phyloP scores from a whole-genome alignment of 805 yeast species.

The Spathaspora hagerdaliae region DNA sequence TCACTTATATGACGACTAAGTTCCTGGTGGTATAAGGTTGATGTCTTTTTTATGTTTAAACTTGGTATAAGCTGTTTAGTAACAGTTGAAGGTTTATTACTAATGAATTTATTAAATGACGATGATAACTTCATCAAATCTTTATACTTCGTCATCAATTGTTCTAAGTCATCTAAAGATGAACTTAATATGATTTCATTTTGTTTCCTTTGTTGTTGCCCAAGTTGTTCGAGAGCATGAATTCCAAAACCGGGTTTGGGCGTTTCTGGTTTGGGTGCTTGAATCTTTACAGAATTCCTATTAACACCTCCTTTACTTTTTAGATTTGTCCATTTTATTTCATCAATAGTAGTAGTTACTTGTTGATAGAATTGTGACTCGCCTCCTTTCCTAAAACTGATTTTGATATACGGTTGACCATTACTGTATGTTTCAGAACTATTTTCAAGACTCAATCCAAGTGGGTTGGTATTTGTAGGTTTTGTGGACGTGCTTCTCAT shows the following conservation, averaged over 20 bases:
- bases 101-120: slow-evolving; percentile 24
- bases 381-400: slow-evolving; percentile 77
- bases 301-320: slow-evolving; percentile 32
- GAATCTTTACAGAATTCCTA: slow-evolving; percentile 28
- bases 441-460: slow-evolving; percentile 23
- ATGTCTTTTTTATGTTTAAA: slow-evolving; percentile 31
- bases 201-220: slow-evolving; percentile 50
- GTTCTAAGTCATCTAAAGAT: slow-evolving; percentile 74
- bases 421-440: slow-evolving; percentile 31
- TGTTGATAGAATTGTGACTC: slow-evolving; percentile 49
- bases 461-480: slow-evolving; percentile 2
- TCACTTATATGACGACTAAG: slow-evolving; percentile 78
- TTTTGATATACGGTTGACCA: slow-evolving; percentile 44
- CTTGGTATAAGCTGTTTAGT: slow-evolving; percentile 19
- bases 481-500: neutral
- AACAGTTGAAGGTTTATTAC: slow-evolving; percentile 1
- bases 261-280: neutral
- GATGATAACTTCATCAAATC: slow-evolving; percentile 60
- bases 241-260: slow-evolving; percentile 51
- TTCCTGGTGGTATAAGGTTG: slow-evolving; percentile 53
- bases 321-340: slow-evolving; percentile 45
- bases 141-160: slow-evolving; percentile 71
- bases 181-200: slow-evolving; percentile 59
- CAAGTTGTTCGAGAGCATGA: slow-evolving; percentile 59
- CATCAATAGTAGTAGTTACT: slow-evolving; percentile 38